These are phyloP conservation scores for Penicillium coffeae DNA, from an alignment of 495 filamentous ascomycete genomes.

Conservation along the genomic window DNA sequence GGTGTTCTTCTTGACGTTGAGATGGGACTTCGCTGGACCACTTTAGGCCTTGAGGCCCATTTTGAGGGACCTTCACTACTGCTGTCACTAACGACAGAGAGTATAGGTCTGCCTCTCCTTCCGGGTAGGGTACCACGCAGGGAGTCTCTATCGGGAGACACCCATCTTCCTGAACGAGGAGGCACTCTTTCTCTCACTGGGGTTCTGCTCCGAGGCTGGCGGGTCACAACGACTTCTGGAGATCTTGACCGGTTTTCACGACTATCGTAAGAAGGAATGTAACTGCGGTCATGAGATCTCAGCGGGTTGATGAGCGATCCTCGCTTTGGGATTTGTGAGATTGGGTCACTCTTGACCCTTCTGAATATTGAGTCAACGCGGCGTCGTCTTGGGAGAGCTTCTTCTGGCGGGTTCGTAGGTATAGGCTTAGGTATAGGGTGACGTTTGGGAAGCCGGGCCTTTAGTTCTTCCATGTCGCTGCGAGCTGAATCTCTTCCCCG, in stretches of 20 bases:
- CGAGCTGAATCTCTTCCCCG: neutral
- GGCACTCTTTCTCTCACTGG: slow-evolving; percentile 20
- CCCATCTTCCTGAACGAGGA: slow-evolving; percentile 5
- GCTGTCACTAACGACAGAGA: neutral
- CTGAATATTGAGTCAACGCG: neutral
- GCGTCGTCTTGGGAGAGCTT: neutral
- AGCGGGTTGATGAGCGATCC: neutral
- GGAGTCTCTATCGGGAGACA: neutral
- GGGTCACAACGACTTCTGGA: neutral
- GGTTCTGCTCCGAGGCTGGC: slow-evolving; percentile 17
- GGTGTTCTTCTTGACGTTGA: too few relatives aligned
- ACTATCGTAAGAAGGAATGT: neutral
- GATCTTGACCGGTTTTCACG: neutral
- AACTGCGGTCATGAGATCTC: neutral
- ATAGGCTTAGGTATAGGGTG: neutral
- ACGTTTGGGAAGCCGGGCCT: neutral
- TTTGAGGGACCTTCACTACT: neutral
- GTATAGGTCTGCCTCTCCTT: neutral
- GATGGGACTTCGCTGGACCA: too few relatives aligned
- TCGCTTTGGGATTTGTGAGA: neutral
- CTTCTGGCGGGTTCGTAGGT: neutral
- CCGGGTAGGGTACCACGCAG: too few relatives aligned
- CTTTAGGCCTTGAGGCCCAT: too few relatives aligned
- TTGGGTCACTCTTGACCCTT: neutral
- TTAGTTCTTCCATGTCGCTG: neutral